Base-by-base conservation (phyloP, 257 asterid species). In the Misopates orontium region DNA sequence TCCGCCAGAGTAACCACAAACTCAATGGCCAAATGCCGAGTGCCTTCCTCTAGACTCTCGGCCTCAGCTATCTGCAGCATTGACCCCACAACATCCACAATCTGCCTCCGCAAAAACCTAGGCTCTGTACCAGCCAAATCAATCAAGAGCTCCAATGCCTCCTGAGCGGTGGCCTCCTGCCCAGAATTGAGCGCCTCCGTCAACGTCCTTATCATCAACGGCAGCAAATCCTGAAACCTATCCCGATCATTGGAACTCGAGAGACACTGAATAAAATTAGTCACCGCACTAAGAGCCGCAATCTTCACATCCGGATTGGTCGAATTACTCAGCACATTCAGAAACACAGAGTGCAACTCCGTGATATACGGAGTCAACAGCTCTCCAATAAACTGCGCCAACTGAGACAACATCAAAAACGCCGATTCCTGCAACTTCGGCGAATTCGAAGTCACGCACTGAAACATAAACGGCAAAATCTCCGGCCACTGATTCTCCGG, bases 61-160 rank as follows among this genome's bases (percentile, higher is more conserved):
- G 97, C 98, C 76, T 92, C 96, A 0, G 93, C 96, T 54, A 92
- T 73, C 80, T 89, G 98, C 80, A 87, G 71, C 98, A 92, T 92
- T 21, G 97, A 71, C 23, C 95, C 96, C 25, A 92, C 97, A 2
- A 92, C 95, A 71, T 92, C 98, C 14, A 81, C 93, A 67, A 92
- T 78, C 76, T 89, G 97, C 85, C 93, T 89, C 60, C 98, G 79
- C 71, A 92, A 57, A 74, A 89, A 92, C 77, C 97, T 79, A 0
- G 98, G 98, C 69, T 92, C 97, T 0, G 96, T 75, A 59, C 96
- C 98, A 0, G 98, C 98, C 75, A 92, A 79, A 59, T 92, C 98
- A 64, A 92, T 92, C 82, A 92, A 56, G 79, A 92, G 68, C 55
- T 92, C 98, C 78, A 92, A 62, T 0, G 98, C 96, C 76, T 92